Conservation (phyloP, 1,284 basidiomycete species). For the Leccinum angustisporum region DNA sequence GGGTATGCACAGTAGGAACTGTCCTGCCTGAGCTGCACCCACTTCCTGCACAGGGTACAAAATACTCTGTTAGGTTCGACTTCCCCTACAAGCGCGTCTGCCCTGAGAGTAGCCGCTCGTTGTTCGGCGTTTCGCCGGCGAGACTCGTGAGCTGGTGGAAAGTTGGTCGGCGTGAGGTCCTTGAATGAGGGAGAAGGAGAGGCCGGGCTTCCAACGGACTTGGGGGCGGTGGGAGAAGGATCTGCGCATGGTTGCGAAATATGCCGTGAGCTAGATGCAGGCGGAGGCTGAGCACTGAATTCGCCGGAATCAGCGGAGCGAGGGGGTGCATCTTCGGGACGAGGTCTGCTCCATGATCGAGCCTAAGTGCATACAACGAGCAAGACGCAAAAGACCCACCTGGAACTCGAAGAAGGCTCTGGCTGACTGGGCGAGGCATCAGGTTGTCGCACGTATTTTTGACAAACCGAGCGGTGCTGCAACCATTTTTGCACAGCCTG, state of each 20-base stretch:
- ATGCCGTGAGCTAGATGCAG: conserved; percentile 9
- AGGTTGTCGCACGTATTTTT: conserved; percentile 29
- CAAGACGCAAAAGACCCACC: conserved; percentile 19
- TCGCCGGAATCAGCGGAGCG: conserved; percentile 16
- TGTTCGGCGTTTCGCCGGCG: conserved; percentile 72
- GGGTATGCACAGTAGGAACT: conserved; percentile 73
- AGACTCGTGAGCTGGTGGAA: conserved; percentile 55
- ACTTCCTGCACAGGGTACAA: conserved; percentile 70
- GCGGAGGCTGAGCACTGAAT: conserved; percentile 3
- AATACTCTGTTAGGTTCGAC: conserved; percentile 76
- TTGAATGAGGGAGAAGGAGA: conserved; percentile 45
- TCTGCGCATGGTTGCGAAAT: conserved; percentile 15
- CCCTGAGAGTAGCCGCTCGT: conserved; percentile 62
- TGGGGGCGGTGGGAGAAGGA: conserved; percentile 7
- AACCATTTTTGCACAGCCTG: conserved; percentile 55
- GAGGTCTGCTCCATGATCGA: conserved; percentile 14
- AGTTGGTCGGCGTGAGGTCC: conserved; percentile 52
- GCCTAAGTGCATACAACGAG: not conserved
- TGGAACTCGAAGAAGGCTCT: conserved; percentile 28
- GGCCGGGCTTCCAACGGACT: conserved; percentile 21
- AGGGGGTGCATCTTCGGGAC: conserved; percentile 13
- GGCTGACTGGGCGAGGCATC: conserved; percentile 10
- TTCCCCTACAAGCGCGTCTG: conserved; percentile 59
- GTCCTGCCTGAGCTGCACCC: conserved; percentile 76
- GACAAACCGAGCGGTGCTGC: conserved; percentile 49